A percentile compares a stretch with the other conserved stretches of the same genome.
phyloP scores from a whole-genome alignment of 2,329 filamentous ascomycete genomes.

The Madurella fahalii region DNA sequence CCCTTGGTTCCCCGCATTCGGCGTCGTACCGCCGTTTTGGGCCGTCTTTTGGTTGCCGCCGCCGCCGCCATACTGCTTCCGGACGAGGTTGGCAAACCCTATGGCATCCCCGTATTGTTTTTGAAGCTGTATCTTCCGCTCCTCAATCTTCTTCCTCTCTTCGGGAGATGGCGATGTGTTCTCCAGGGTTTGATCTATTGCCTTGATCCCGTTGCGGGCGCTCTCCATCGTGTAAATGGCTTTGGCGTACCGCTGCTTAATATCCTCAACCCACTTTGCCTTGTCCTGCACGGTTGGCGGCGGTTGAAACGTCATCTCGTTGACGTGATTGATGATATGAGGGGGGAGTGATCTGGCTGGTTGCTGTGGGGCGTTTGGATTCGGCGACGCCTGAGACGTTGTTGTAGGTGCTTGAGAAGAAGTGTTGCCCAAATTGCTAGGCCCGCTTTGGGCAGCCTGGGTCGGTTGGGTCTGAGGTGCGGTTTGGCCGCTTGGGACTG shows the following conservation, averaged over 20 bases:
- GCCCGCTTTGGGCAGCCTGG: slow-evolving; percentile 16
- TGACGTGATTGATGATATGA: slow-evolving; percentile 45
- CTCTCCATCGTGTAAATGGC: slow-evolving; percentile 49
- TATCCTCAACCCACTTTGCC: slow-evolving; percentile 45
- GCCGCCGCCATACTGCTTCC: slow-evolving; percentile 41
- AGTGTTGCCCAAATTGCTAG: slow-evolving; percentile 9
- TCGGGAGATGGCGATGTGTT: slow-evolving; percentile 44
- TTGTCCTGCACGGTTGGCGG: slow-evolving; percentile 42
- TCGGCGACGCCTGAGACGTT: slow-evolving; percentile 1
- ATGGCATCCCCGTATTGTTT: slow-evolving; percentile 46
- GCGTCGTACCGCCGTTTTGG: slow-evolving; percentile 17
- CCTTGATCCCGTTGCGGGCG: slow-evolving; percentile 37
- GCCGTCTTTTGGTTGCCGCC: slow-evolving; percentile 25
- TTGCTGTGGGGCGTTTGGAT: slow-evolving; percentile 12
- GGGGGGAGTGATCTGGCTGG: slow-evolving; percentile 33
- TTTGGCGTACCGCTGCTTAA: slow-evolving; percentile 44
- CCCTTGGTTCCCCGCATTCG: slow-evolving; percentile 15
- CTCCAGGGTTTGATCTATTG: slow-evolving; percentile 40
- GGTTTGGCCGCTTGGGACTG: slow-evolving; percentile 16
- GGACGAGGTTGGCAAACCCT: slow-evolving; percentile 45
- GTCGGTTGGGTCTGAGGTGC: slow-evolving; percentile 8
- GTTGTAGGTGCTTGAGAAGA: slow-evolving; percentile 5
- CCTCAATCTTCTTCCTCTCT: slow-evolving; percentile 43
- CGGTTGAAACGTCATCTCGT: slow-evolving; percentile 44
- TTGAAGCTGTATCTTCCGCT: slow-evolving; percentile 41